These are phyloP conservation scores for Tolypocladium paradoxum DNA, from an alignment of 2,329 filamentous ascomycete genomes.

Conservation along the genomic window DNA sequence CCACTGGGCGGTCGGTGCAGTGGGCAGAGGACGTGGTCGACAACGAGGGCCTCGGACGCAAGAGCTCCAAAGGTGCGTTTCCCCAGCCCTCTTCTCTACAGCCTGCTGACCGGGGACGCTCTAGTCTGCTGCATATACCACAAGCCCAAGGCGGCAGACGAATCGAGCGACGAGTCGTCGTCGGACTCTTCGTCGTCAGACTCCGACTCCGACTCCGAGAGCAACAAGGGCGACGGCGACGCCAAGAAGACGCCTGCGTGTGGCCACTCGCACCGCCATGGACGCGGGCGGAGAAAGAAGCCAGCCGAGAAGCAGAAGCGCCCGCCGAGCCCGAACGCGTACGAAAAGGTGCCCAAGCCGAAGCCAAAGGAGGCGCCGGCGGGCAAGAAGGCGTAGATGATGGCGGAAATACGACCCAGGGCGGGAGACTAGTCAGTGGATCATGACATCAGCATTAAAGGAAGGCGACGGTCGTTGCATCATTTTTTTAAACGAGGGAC, in stretches of 20 bases:
- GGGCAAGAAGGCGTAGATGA: slow-evolving; percentile 8
- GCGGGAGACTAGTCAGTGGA: background rate
- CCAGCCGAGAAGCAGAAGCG: slow-evolving; percentile 27
- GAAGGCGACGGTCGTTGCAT: background rate
- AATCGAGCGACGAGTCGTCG: slow-evolving; percentile 63
- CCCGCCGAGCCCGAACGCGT: slow-evolving; percentile 65
- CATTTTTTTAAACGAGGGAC: background rate
- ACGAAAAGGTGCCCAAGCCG: slow-evolving; percentile 57
- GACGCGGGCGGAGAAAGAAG: slow-evolving; percentile 13
- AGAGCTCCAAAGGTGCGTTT: slow-evolving; percentile 75
- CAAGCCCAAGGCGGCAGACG: slow-evolving; percentile 67
- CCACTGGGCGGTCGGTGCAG: slow-evolving; percentile 55
- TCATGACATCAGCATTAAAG: background rate
- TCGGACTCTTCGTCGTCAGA: slow-evolving; percentile 37
- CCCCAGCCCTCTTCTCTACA: background rate
- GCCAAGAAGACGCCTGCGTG: slow-evolving; percentile 17
- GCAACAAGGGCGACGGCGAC: slow-evolving; percentile 30
- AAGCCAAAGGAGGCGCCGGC: slow-evolving; percentile 20
- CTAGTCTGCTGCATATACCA: slow-evolving; percentile 99
- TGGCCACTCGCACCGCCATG: slow-evolving; percentile 20
- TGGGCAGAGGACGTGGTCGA: slow-evolving; percentile 93
- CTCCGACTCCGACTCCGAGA: slow-evolving; percentile 37
- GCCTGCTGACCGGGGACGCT: background rate
- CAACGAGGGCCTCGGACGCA: slow-evolving; percentile 89
- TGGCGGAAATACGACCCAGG: background rate